Evolutionary conservation across 345 rosid species (phyloP), one percentile per base, ranked within the genome.

Genomic region (Boechera stricta): DNA sequence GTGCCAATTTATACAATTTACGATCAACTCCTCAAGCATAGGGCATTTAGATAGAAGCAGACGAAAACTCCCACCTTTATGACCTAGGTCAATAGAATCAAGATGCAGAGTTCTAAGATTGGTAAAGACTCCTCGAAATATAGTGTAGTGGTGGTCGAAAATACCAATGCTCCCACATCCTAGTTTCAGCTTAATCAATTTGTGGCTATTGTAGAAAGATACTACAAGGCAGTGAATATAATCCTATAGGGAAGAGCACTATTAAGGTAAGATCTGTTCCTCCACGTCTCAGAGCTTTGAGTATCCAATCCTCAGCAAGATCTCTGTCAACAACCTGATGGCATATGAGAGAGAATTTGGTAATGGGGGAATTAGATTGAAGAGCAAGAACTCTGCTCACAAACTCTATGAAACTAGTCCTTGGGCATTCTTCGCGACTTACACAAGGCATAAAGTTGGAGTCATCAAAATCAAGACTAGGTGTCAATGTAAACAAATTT

Each of bases 21-120:
- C 1, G 5, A 56, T 70, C 74, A 70, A 70, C 64, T 70, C 74
- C 44, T 70, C 55, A 6, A 70, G 74, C 13, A 70, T 29, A 45
- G 32, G 42, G 52, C 55, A 70, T 70, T 16, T 70, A 16, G 74
- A 69, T 29, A 69, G 18, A 29, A 56, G 42, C 6, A 0, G 8
- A 31, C 7, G 32, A 42, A 70, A 42, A 8, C 0, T 9, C 24
- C 4, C 24, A 38, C n/a, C n/a, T 12, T 39, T 0, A 5, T 5
- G 62, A 26, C 41, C 26, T 2, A 56, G 4, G 9, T 16, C 7
- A n/a, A 69, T 10, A 45, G 41, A 55, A 56, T 16, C n/a, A 57
- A 69, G 64, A 42, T 69, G 73, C 64, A 69, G 52, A 31, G 18
- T n/a, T 41, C 29, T 56, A 29, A 69, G 74, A 15, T 56, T 69